Percentiles rank a stretch among this genome's conserved stretches.
These are phyloP conservation scores for Ophioceras dolichostomum DNA, from an alignment of 2,329 filamentous ascomycete genomes.

Conservation along the genomic window DNA sequence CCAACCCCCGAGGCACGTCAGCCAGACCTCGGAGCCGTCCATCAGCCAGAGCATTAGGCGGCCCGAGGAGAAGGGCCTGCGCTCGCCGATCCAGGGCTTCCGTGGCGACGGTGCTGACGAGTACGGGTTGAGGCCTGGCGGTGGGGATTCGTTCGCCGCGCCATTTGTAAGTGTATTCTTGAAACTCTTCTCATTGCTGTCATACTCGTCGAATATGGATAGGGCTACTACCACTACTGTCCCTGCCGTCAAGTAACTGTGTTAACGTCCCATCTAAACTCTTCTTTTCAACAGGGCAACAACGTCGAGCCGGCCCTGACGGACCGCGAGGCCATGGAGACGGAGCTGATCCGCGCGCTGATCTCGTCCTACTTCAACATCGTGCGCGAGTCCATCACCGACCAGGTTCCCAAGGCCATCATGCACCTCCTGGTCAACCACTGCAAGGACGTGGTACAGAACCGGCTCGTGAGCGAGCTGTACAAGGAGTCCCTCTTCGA, in stretches of 20 bases:
- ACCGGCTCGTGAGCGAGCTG: constrained; percentile 85
- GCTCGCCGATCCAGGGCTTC: constrained; percentile 29
- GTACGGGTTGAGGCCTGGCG: not conserved
- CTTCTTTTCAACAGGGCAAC: constrained; percentile 27
- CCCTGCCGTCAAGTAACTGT: no score
- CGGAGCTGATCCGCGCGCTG: constrained; percentile 87
- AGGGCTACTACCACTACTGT: no score
- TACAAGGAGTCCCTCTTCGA: constrained; percentile 88
- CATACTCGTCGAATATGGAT: no score
- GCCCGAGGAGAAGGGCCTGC: constrained; percentile 45
- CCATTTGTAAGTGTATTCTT: constrained; percentile 42
- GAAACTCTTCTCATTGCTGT: no score
- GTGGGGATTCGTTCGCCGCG: constrained; percentile 32
- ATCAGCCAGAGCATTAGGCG: constrained; percentile 76
- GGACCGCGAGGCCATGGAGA: constrained; percentile 93
- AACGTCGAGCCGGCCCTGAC: constrained; percentile 76
- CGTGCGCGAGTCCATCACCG: constrained; percentile 94
- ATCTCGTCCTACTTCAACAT: constrained; percentile 99
- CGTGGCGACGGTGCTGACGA: constrained; percentile 5
- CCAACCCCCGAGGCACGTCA: constrained; percentile 53
- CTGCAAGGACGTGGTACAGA: constrained; percentile 96
- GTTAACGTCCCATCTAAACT: no score
- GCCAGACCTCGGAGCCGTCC: constrained; percentile 66
- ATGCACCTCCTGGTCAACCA: constrained; percentile 99
- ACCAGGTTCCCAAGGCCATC: constrained; percentile 95